Percentiles rank a stretch among this genome's conserved stretches.
phyloP scores from a whole-genome alignment of 768 basidiomycete species.

The Trametes cingulata region DNA sequence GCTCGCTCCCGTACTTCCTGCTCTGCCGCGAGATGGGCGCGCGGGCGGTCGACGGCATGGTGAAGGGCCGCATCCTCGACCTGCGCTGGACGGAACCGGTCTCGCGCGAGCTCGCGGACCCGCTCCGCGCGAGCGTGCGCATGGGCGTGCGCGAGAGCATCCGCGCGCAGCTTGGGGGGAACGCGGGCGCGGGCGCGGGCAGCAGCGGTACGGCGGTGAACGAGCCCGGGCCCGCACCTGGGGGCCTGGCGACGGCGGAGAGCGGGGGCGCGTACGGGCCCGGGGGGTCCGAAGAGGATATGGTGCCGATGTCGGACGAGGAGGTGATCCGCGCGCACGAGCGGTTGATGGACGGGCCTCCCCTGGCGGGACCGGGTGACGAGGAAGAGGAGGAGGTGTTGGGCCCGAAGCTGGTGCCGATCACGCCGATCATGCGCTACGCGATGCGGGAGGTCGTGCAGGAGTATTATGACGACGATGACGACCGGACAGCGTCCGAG shows the following conservation, averaged over 20 bases:
- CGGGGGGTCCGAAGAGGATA: slow-evolving; percentile 41
- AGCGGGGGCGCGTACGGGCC: slow-evolving; percentile 34
- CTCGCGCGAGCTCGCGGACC: slow-evolving; percentile 50
- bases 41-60: slow-evolving; percentile 82
- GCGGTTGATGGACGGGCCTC: slow-evolving; percentile 40
- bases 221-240: slow-evolving; percentile 17
- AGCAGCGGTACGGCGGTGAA: slow-evolving; percentile 44
- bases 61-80: slow-evolving; percentile 73
- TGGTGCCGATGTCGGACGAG: slow-evolving; percentile 45
- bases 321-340: slow-evolving; percentile 50
- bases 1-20: slow-evolving; percentile 75
- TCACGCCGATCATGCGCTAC: slow-evolving; percentile 78
- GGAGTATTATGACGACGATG: slow-evolving; percentile 81
- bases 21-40: slow-evolving; percentile 85
- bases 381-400: slow-evolving; percentile 56
- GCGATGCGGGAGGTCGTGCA: slow-evolving; percentile 84
- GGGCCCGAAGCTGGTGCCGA: slow-evolving; percentile 75
- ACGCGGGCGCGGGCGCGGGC: slow-evolving; percentile 21
- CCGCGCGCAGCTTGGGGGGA: slow-evolving; percentile 20
- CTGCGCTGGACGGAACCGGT: slow-evolving; percentile 76
- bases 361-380: slow-evolving; percentile 37
- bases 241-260: not conserved
- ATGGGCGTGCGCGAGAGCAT: slow-evolving; percentile 25
- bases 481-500: slow-evolving; percentile 71
- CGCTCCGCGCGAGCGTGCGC: slow-evolving; percentile 26